Conservation (phyloP, 805 yeast species). For the Danielozyma ontarioensis region DNA sequence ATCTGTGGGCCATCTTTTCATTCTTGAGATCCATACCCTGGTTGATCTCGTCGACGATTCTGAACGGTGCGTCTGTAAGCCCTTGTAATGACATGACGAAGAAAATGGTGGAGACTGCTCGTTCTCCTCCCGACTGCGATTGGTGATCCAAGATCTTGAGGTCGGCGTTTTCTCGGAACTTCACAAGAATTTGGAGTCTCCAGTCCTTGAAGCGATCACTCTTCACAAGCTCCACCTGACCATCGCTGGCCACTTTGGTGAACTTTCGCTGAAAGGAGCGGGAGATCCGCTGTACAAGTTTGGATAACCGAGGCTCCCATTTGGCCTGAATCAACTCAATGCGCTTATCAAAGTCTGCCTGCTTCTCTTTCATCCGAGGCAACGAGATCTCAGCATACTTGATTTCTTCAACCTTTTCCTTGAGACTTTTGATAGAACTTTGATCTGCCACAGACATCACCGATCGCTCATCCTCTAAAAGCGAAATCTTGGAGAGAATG, state of each 20-base stretch:
- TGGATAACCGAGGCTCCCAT: conserved; percentile 63
- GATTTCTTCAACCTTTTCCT: conserved; percentile 28
- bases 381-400: conserved; percentile 28
- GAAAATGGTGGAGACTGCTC: conserved; percentile 90
- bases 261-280: conserved; percentile 62
- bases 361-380: conserved; percentile 28
- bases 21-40: conserved; percentile 98
- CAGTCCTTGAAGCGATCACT: conserved; percentile 61
- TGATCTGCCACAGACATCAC: conserved; percentile 33
- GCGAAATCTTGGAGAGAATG: conserved; percentile 36
- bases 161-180: conserved; percentile 75
- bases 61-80: conserved; percentile 79
- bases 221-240: conserved; percentile 63
- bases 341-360: conserved; percentile 22
- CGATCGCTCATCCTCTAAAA: conserved; percentile 43
- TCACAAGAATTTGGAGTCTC: conserved; percentile 79
- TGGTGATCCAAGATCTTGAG: conserved; percentile 72
- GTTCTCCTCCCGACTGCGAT: conserved; percentile 95
- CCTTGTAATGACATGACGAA: conserved; percentile 90
- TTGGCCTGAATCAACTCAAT: conserved; percentile 33
- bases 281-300: conserved; percentile 53
- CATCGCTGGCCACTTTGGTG: conserved; percentile 75
- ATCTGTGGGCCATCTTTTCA: conserved; percentile 79
- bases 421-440: conserved; percentile 35
- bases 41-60: conserved; percentile 96